Percentiles rank a stretch among this genome's conserved stretches.
These are phyloP conservation scores for Penicillium longicatenatum DNA, from an alignment of 495 filamentous ascomycete species.

Conservation along the genomic window DNA sequence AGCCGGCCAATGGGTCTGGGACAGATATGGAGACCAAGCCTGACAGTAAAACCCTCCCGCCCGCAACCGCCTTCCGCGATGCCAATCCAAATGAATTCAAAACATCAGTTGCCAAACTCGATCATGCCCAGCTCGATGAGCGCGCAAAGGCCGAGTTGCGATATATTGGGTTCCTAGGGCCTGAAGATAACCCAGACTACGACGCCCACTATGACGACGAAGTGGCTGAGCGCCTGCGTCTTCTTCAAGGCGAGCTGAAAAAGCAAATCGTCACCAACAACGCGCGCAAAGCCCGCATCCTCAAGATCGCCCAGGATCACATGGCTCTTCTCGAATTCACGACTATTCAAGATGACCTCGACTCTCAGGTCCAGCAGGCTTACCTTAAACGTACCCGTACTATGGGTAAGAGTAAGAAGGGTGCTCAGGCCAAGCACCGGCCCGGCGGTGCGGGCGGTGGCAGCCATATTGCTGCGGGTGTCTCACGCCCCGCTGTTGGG, in stretches of 20 bases:
- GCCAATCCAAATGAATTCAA: constrained; percentile 62
- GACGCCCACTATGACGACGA: constrained; percentile 93
- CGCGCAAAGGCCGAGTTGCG: constrained; percentile 87
- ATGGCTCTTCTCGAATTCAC: constrained; percentile 95
- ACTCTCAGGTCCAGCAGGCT: constrained; percentile 90
- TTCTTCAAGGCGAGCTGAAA: constrained; percentile 78
- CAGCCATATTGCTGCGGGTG: constrained; percentile 54
- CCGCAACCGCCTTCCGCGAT: constrained; percentile 78
- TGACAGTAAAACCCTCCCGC: constrained; percentile 54
- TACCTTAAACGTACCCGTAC: constrained; percentile 96
- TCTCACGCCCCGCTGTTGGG: constrained; percentile 79
- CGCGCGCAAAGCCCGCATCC: constrained; percentile 80
- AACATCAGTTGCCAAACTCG: constrained; percentile 62
- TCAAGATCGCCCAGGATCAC: constrained; percentile 82
- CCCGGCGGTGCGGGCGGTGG: constrained; percentile 63
- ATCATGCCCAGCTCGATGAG: constrained; percentile 84
- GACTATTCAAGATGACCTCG: constrained; percentile 95
- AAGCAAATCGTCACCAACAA: constrained; percentile 83
- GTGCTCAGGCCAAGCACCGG: constrained; percentile 64
- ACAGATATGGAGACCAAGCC: constrained; percentile 37
- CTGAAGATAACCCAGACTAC: constrained; percentile 72
- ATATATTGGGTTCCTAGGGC: constrained; percentile 85
- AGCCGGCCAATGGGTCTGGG: constrained; percentile 35
- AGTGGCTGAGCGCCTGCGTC: constrained; percentile 82
- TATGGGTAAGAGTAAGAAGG: constrained; percentile 89